These are phyloP conservation scores for Dactylellina leptospora DNA, from an alignment of 2,329 filamentous ascomycete species.

Conservation along the genomic window DNA sequence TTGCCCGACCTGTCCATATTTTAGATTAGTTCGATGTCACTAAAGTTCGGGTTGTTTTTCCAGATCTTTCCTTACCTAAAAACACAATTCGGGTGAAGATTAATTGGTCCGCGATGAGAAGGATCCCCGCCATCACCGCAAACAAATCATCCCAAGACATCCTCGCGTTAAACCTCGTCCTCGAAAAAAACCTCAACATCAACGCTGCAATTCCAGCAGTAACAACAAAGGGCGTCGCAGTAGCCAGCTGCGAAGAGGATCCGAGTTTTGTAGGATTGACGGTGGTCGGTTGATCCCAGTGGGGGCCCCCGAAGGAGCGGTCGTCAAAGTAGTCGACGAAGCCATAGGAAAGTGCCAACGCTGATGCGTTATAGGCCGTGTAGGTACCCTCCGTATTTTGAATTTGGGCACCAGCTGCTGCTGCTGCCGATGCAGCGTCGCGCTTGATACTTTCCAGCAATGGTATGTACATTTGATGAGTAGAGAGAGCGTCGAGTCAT, in stretches of 20 bases:
- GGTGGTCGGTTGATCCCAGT: constrained; percentile 25
- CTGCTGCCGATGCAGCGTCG: constrained; percentile 36
- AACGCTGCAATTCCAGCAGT: constrained; percentile 57
- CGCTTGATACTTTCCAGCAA: constrained; percentile 28
- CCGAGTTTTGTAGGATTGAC: constrained; percentile 52
- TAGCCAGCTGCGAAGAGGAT: constrained; percentile 54
- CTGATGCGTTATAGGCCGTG: constrained; percentile 27
- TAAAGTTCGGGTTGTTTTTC: no score
- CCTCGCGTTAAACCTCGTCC: constrained; percentile 56
- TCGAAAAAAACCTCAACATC: constrained; percentile 58
- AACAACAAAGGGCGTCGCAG: constrained; percentile 57
- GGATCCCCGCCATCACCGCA: constrained; percentile 55
- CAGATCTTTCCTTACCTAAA: no score
- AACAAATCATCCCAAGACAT: constrained; percentile 59
- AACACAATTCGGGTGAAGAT: constrained; percentile 55
- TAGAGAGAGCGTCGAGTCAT: constrained; percentile 24
- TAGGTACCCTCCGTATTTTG: background rate
- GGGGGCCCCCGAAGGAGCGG: constrained; percentile 32
- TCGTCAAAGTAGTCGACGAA: constrained; percentile 52
- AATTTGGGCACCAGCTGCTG: constrained; percentile 16
- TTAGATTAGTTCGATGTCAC: no score
- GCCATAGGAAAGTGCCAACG: constrained; percentile 46
- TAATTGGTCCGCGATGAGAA: constrained; percentile 55
- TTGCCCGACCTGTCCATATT: no score
- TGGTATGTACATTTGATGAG: constrained; percentile 27